These are phyloP conservation scores for Picea abies DNA, from an alignment of 83 land plant species.

Conservation along the genomic window DNA sequence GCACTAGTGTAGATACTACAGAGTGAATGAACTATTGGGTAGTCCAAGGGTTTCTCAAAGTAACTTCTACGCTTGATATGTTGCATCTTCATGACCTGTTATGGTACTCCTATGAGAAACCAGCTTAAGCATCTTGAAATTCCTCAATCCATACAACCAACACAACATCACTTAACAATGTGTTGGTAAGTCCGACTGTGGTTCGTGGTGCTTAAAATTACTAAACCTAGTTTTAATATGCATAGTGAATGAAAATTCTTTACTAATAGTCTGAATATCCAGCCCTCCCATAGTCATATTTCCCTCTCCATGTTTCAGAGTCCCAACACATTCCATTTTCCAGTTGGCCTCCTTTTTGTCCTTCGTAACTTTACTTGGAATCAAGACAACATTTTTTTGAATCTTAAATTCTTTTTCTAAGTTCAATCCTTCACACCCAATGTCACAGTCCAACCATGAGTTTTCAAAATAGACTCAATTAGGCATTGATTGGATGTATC, in stretches of 20 bases:
- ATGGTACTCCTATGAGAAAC: slow-evolving; percentile 71
- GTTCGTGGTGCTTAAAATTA: slow-evolving; percentile 65
- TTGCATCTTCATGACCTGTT: slow-evolving; percentile 60
- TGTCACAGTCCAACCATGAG: slow-evolving; percentile 97
- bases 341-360: slow-evolving; percentile 81
- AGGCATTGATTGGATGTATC: slow-evolving; percentile 81
- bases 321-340: slow-evolving; percentile 73
- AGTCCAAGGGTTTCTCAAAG: slow-evolving; percentile 42
- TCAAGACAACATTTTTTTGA: slow-evolving; percentile 57
- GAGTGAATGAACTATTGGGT: slow-evolving; percentile 65
- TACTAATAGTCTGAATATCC: slow-evolving; percentile 88
- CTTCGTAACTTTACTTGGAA: slow-evolving; percentile 68
- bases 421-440: slow-evolving; percentile 92
- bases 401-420: slow-evolving; percentile 74
- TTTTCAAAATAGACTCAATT: slow-evolving; percentile 84
- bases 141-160: slow-evolving; percentile 57
- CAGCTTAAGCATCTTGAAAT: slow-evolving; percentile 68
- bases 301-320: slow-evolving; percentile 77
- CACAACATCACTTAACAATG: slow-evolving; percentile 77
- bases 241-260: slow-evolving; percentile 72
- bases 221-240: slow-evolving; percentile 80
- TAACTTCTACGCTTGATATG: slow-evolving; percentile 78
- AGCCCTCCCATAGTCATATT: slow-evolving; percentile 71
- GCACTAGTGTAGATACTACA: slow-evolving; percentile 51
- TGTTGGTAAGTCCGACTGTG: slow-evolving; percentile 68